These are phyloP conservation scores for Asterophora lycoperdoides DNA, from an alignment of 768 basidiomycete genomes.

Conservation along the genomic window DNA sequence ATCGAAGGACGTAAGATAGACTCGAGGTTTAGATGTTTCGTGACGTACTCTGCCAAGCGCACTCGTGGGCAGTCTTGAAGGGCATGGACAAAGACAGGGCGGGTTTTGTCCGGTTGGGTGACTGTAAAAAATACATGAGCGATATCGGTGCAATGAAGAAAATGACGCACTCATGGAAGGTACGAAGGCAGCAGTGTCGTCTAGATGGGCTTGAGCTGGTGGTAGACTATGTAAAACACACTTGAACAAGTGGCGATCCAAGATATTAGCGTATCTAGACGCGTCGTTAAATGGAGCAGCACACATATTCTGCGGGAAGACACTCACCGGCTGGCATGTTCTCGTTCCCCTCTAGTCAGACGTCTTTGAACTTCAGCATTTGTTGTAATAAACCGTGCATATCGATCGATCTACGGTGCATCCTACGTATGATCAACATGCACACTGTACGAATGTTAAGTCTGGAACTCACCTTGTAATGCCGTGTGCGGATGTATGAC, in stretches of 20 bases:
- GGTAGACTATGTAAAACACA: slow-evolving; percentile 84
- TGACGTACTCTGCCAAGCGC: slow-evolving; percentile 62
- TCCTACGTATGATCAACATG: slow-evolving; percentile 21
- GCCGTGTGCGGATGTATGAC: slow-evolving; percentile 81
- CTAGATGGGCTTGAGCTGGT: slow-evolving; percentile 67
- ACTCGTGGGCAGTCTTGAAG: slow-evolving; percentile 63
- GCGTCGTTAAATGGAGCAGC: not conserved
- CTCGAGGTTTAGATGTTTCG: not conserved
- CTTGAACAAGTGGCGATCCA: slow-evolving; percentile 73
- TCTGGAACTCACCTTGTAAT: slow-evolving; percentile 65
- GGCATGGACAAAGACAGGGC: slow-evolving; percentile 81
- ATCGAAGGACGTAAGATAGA: not conserved
- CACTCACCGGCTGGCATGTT: slow-evolving; percentile 68
- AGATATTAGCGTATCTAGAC: slow-evolving; percentile 66
- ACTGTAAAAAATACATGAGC: slow-evolving; percentile 42
- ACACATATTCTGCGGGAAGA: not conserved
- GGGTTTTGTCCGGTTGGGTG: slow-evolving; percentile 67
- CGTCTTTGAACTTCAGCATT: slow-evolving; percentile 71
- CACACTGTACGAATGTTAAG: slow-evolving; percentile 2
- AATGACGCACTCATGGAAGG: slow-evolving; percentile 64
- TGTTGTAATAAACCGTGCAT: slow-evolving; percentile 71
- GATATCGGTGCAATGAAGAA: slow-evolving; percentile 6
- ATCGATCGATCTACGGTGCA: slow-evolving; percentile 73
- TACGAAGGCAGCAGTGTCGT: slow-evolving; percentile 67
- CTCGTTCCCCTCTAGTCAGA: slow-evolving; percentile 78